phyloP scores from a whole-genome alignment of 257 asterid genomes.

The Cinchona pubescens region DNA sequence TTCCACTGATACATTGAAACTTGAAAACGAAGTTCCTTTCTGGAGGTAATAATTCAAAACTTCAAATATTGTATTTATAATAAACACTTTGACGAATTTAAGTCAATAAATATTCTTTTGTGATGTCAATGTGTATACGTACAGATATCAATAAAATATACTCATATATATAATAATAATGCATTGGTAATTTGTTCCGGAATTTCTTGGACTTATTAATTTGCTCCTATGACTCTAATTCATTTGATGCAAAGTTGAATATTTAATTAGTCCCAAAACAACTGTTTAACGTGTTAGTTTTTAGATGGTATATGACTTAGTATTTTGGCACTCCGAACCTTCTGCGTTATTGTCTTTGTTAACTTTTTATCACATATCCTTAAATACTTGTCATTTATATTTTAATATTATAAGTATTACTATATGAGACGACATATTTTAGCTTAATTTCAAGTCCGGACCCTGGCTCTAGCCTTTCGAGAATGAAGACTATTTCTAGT shows the following conservation, averaged over 20 bases:
- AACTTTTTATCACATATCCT: no score
- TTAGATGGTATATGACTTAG: background rate
- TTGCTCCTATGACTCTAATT: background rate
- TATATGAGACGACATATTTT: no score
- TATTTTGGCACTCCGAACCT: no score
- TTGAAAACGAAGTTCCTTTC: background rate
- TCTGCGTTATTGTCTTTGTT: no score
- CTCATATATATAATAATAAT: background rate
- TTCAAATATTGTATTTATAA: background rate
- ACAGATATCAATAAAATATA: background rate
- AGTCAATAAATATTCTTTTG: slow-evolving; percentile 6
- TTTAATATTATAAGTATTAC: no score
- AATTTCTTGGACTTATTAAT: background rate
- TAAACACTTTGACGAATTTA: background rate
- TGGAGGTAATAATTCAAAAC: background rate
- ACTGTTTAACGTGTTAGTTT: background rate
- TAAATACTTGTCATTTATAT: no score
- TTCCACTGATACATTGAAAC: background rate
- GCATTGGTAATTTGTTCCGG: background rate
- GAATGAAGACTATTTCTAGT: background rate
- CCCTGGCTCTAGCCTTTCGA: background rate
- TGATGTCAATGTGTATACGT: background rate
- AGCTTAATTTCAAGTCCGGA: background rate
- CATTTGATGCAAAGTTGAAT: background rate
- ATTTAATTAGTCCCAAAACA: background rate